These are phyloP conservation scores for Kwoniella newhampshirensis DNA, from an alignment of 768 basidiomycete species.

Conservation along the genomic window DNA sequence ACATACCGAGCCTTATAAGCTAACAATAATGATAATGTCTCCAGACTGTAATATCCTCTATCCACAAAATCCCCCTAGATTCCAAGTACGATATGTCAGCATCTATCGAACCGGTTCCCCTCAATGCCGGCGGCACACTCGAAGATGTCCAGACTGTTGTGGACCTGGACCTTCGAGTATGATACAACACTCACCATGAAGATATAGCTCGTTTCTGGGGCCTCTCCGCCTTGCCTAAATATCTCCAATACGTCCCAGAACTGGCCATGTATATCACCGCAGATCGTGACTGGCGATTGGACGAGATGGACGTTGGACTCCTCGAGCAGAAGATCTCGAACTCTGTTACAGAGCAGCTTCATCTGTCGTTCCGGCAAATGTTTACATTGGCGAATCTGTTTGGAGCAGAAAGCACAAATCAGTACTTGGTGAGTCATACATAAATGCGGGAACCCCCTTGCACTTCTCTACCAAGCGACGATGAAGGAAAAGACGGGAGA, in stretches of 20 bases:
- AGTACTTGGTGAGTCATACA: too few relatives aligned
- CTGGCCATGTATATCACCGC: constrained; percentile 98
- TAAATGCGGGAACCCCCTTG: too few relatives aligned
- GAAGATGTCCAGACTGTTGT: too few relatives aligned
- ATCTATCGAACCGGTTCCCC: too few relatives aligned
- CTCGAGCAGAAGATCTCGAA: constrained; percentile 55
- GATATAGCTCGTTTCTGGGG: constrained; percentile 98
- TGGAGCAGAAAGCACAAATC: too few relatives aligned
- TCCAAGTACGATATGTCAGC: neutral
- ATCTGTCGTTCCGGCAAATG: constrained; percentile 55
- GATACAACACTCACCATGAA: constrained; percentile 73
- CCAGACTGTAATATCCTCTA: constrained; percentile 97
- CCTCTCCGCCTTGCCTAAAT: constrained; percentile 97
- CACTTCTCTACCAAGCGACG: too few relatives aligned
- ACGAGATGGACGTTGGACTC: constrained; percentile 57
- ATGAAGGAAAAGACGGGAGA: too few relatives aligned
- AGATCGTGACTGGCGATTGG: constrained; percentile 56
- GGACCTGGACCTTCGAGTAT: too few relatives aligned
- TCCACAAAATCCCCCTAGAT: constrained; percentile 88
- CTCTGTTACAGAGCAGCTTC: constrained; percentile 52
- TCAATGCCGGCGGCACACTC: too few relatives aligned
- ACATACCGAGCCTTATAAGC: constrained; percentile 74
- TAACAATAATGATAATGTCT: constrained; percentile 93
- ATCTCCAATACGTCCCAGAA: constrained; percentile 95
- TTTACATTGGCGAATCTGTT: constrained; percentile 54